Base-by-base conservation (phyloP, 2,329 filamentous ascomycete genomes). In the Colletotrichum chrysophilum region DNA sequence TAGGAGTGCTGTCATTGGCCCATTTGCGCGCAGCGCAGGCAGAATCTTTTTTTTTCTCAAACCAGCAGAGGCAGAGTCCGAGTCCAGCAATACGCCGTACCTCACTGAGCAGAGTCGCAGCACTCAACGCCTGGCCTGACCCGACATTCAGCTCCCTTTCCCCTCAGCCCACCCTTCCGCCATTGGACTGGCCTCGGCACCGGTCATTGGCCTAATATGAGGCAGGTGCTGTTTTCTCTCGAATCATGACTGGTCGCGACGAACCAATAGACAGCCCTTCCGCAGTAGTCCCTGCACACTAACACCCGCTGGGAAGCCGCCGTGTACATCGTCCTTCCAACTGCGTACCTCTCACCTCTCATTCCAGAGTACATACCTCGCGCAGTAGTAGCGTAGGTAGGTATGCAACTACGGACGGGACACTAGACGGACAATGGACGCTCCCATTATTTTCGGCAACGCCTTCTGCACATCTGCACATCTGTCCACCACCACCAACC, bases 21-120 rank as follows among this genome's bases (percentile, higher is more conserved):
- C n/a, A 28, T 75, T 73, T 73, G 62, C 73, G 73, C 62, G 64
- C 56, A 68, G 55, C 62, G 56, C 56, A 68, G 56, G 69, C 69
- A 72, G 70, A 72, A 55, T 18, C 26, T 21, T 61, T 61, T 16
- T 48, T 60, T 14, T 30, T 64, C 7, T 4, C 8, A 38, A 7
- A 38, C 43, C 18, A 48, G 32, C 13, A 34, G 32, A 34, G 32
- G 32, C 32, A 34, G 43, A 48, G 32, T 21, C 60, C 60, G 60
- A 64, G 52, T 60, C 64, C 43, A 21, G 43, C 43, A 21, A 21
- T 21, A 48, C 43, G 38, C 38, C 36, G 36, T 38, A 38, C 26
- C 26, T 21, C 10, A 32, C 28, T n/a, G 18, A 9, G 38, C 18
- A 43, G 36, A 48, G 43, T 48, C 43, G 43, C 43, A 48, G 43